Evolutionary conservation across 2,329 filamentous ascomycete genomes (phyloP).

Genomic region (Hymenoscyphus salicellus): DNA sequence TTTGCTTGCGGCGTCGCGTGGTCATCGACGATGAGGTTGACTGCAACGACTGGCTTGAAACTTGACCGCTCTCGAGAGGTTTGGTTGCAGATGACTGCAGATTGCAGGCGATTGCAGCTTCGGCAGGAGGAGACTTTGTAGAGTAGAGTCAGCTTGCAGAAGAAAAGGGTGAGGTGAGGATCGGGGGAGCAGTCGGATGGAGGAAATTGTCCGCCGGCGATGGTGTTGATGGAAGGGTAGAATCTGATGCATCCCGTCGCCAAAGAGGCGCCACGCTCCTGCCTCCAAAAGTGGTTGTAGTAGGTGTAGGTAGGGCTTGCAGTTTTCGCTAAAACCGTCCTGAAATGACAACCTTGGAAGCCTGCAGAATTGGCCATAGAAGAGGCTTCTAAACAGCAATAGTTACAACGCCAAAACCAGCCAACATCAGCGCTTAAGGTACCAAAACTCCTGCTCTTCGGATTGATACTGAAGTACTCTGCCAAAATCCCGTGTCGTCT

Average conservation of each 20-base stretch:
- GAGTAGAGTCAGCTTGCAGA: neutral
- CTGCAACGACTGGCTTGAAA: neutral
- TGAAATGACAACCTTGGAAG: neutral
- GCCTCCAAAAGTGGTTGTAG: too few species aligned
- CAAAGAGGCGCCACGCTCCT: neutral
- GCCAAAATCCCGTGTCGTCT: too few species aligned
- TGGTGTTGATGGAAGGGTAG: neutral
- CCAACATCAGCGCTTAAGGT: too few species aligned
- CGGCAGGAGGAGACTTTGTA: neutral
- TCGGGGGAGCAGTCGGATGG: neutral
- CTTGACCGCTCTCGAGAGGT: neutral
- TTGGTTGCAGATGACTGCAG: slow-evolving; percentile 1
- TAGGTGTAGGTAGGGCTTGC: neutral
- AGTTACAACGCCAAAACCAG: too few species aligned
- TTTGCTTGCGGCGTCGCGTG: neutral
- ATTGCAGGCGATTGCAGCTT: neutral
- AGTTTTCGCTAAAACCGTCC: neutral
- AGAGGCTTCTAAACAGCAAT: too few species aligned
- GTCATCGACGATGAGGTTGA: neutral
- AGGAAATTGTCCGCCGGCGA: neutral
- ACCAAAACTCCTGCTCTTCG: too few species aligned
- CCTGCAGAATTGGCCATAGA: neutral
- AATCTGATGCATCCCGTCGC: neutral
- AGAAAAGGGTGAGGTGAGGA: neutral
- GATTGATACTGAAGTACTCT: too few species aligned